Evolutionary conservation across 2,329 filamentous ascomycete genomes (phyloP).

Genomic region (Coleophoma cylindrospora): DNA sequence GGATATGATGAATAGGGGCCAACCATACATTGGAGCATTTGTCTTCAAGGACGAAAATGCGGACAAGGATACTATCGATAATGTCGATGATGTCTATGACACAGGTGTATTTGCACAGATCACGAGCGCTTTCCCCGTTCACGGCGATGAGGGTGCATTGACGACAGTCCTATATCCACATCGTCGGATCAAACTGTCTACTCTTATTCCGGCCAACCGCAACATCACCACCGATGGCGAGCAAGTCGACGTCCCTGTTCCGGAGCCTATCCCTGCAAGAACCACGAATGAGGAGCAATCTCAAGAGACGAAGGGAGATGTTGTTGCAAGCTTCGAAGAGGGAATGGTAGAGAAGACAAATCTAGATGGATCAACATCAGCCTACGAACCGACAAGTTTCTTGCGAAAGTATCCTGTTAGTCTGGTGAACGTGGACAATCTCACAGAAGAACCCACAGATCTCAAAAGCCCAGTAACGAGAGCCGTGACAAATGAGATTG

Average conservation of each 20-base stretch:
- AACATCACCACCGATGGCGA: slow-evolving; percentile 37
- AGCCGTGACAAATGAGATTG: slow-evolving; percentile 93
- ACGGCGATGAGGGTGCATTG: slow-evolving; percentile 77
- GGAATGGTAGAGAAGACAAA: slow-evolving; percentile 56
- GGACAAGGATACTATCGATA: slow-evolving; percentile 91
- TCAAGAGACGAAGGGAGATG: slow-evolving; percentile 78
- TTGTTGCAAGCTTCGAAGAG: slow-evolving; percentile 97
- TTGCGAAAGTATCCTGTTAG: slow-evolving; percentile 88
- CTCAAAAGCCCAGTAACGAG: slow-evolving; percentile 84
- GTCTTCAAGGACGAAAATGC: slow-evolving; percentile 94
- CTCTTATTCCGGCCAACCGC: slow-evolving; percentile 62
- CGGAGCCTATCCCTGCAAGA: slow-evolving; percentile 56
- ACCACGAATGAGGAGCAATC: slow-evolving; percentile 44
- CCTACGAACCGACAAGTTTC: slow-evolving; percentile 87
- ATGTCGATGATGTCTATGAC: slow-evolving; percentile 86
- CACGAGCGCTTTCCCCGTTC: slow-evolving; percentile 89
- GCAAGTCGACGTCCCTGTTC: slow-evolving; percentile 40
- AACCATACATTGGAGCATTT: slow-evolving; percentile 96
- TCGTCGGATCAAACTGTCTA: slow-evolving; percentile 85
- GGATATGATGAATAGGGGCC: slow-evolving; percentile 93
- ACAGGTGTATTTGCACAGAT: slow-evolving; percentile 97
- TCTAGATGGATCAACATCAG: slow-evolving; percentile 38
- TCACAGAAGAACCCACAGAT: slow-evolving; percentile 83
- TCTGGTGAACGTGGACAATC: slow-evolving; percentile 91
- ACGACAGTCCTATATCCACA: slow-evolving; percentile 96